Percentiles rank a stretch among this genome's conserved stretches.
These are phyloP conservation scores for Backusella circina DNA, from an alignment of 192 early-diverging fungal species.

Conservation along the genomic window DNA sequence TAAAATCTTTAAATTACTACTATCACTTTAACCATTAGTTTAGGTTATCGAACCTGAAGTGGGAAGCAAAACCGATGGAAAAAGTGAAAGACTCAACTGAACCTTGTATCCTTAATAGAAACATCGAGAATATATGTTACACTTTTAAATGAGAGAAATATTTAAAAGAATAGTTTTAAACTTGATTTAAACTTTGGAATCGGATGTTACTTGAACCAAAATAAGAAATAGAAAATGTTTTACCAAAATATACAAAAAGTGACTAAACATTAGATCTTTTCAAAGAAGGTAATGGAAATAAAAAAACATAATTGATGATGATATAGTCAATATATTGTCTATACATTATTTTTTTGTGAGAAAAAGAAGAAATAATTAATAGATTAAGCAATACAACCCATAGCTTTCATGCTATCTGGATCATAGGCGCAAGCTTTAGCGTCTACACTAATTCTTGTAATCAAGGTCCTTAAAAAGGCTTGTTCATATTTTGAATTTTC, in stretches of 20 bases:
- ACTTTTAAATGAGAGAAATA: too few species aligned
- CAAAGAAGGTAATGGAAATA: not conserved
- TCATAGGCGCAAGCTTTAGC: not conserved
- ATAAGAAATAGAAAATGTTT: not conserved
- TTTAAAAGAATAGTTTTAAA: too few species aligned
- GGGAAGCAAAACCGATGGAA: too few species aligned
- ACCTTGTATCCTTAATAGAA: too few species aligned
- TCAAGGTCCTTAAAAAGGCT: constrained; percentile 25
- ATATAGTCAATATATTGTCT: too few species aligned
- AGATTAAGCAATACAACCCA: not conserved
- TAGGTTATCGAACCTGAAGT: too few species aligned
- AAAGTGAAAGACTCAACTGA: too few species aligned
- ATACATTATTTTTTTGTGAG: not conserved
- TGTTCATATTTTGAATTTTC: constrained; percentile 48
- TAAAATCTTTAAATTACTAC: too few species aligned
- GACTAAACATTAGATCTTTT: not conserved
- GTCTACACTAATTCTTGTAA: constrained; percentile 6
- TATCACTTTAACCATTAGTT: too few species aligned
- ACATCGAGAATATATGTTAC: too few species aligned
- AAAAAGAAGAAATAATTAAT: not conserved
- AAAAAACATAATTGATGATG: too few species aligned
- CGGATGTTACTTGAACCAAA: not conserved
- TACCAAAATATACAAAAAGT: not conserved
- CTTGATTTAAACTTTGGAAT: too few species aligned
- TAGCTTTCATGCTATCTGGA: not conserved